A percentile compares a stretch with the other conserved stretches of the same genome.
phyloP scores from a whole-genome alignment of 176 grass and related monocot genomes.

The Aegilops tauschii region DNA sequence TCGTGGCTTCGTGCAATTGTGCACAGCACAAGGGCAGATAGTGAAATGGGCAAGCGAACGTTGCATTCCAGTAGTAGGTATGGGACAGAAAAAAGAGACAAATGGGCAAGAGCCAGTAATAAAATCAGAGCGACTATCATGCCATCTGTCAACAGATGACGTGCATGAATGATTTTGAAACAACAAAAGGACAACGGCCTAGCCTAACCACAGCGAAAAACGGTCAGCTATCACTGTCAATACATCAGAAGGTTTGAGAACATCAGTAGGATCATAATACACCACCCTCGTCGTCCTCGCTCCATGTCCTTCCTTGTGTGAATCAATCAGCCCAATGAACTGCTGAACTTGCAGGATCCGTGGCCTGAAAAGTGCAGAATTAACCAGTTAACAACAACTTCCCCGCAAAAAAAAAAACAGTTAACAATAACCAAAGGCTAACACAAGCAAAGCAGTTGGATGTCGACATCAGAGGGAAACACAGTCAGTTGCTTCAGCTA shows the following conservation, averaged over 20 bases:
- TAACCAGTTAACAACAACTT: neutral
- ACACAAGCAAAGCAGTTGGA: neutral
- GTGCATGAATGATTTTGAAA: neutral
- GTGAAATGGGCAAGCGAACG: neutral
- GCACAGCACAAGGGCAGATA: too few species aligned
- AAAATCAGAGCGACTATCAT: neutral
- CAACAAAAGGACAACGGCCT: neutral
- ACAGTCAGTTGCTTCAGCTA: neutral
- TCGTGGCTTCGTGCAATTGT: too few species aligned
- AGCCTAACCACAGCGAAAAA: neutral
- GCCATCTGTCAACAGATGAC: neutral
- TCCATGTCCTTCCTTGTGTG: neutral
- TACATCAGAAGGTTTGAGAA: neutral
- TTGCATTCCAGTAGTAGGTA: neutral
- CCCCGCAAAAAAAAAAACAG: too few species aligned
- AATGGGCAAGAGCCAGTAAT: neutral
- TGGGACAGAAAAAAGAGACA: neutral
- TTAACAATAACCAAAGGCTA: neutral
- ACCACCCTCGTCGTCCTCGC: neutral
- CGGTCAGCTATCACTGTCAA: neutral
- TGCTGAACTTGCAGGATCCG: constrained; percentile 63
- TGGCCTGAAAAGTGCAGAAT: constrained; percentile 41
- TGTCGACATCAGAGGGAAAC: neutral
- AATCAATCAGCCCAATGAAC: constrained; percentile 35
- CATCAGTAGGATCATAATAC: neutral